Base-by-base conservation (phyloP, 306 rosid genomes). In the Luffa aegyptiaca region DNA sequence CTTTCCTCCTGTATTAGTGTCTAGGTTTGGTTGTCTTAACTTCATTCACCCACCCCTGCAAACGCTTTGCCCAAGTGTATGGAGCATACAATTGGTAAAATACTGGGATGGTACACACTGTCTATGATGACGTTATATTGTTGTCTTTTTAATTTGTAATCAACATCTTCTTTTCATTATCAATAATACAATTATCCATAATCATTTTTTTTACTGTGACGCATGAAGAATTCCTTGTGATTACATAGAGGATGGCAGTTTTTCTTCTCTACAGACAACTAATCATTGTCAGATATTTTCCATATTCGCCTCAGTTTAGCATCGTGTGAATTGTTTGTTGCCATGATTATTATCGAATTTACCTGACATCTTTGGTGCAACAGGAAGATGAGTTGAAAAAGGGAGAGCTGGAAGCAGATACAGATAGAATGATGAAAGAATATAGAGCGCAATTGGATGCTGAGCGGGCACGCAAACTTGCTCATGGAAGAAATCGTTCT, bases 391-490 rank as follows among this genome's bases (percentile, higher is more conserved):
- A 95, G 82, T 80, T 95, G 58, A 91, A 87, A 86, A 86, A 88
- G 81, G 99, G 99, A 81, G 99, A 95, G 82, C 81, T 92, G 85
- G 99, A 95, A 86, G 93, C 93, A 70, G 99, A 93, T 84, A 92
- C 92, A 1, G 97, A 95, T 84, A 88, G 81, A 87, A 90, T 91
- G 98, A 96, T 96, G 99, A 89, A 96, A 85, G 99, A 96, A 78
- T 93, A 93, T 88, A 85, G 99, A 88, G 99, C 99, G 78, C 99
- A 96, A 83, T 87, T 96, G 82, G 99, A 93, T 89, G 96, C 97
- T 18, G 99, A 96, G 84, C 88, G 99, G 85, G 92, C 97, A 13
- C 90, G 83, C 75, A 96, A 93, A 82, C 99, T 96, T 81, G 86
- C 97, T 78, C 97, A 93, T 8, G 97, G 99, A 80, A 87, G 97